phyloP scores from a whole-genome alignment of 371 early-diverging fungal species.

The Circinella minor region DNA sequence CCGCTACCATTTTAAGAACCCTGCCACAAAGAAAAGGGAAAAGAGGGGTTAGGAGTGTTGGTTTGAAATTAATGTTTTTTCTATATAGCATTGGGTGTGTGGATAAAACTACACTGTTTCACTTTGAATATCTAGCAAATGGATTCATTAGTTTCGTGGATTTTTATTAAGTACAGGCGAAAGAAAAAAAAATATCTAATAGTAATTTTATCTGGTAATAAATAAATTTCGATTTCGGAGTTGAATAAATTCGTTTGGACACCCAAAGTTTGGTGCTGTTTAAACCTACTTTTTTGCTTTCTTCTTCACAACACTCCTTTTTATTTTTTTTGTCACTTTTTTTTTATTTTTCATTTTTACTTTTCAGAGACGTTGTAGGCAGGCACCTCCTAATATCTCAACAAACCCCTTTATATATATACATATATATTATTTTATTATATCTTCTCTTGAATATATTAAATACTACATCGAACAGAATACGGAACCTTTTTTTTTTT shows the following conservation, averaged over 20 bases:
- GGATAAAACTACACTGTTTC: not conserved
- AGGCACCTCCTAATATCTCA: not conserved
- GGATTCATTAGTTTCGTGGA: too few relatives aligned
- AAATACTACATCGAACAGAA: not conserved
- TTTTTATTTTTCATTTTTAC: not conserved
- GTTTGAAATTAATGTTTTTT: not conserved
- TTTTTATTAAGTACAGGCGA: too few relatives aligned
- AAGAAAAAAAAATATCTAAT: not conserved
- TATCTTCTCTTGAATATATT: not conserved
- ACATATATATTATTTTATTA: not conserved
- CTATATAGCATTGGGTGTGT: not conserved
- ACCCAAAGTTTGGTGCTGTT: conserved; percentile 8
- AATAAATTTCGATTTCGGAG: not conserved
- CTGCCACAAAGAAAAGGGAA: not conserved
- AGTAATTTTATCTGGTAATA: not conserved
- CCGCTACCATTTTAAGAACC: not conserved
- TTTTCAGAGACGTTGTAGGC: not conserved
- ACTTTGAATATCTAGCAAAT: too few relatives aligned
- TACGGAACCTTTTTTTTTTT: too few relatives aligned
- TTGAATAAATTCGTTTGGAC: not conserved
- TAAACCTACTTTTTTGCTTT: not conserved
- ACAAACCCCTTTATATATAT: not conserved
- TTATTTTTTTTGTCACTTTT: not conserved
- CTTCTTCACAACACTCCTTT: not conserved
- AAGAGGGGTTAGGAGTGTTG: too few relatives aligned